phyloP scores from a whole-genome alignment of 495 filamentous ascomycete species.

The Lepidopterella palustris region DNA sequence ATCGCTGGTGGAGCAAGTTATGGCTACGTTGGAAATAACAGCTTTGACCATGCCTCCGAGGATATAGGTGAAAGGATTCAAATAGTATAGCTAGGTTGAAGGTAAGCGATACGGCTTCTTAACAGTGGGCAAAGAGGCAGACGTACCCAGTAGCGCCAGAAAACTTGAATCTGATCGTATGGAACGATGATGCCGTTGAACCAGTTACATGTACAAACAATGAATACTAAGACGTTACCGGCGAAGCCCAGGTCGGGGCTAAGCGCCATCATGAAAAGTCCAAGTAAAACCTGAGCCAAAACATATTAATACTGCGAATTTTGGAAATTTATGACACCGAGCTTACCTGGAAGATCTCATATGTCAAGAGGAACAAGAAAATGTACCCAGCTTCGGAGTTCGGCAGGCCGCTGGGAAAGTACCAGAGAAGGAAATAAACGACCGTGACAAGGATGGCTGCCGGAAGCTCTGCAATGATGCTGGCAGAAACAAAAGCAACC shows the following conservation, averaged over 20 bases:
- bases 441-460: conserved; percentile 56
- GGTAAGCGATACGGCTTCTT: background rate
- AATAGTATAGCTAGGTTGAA: conserved; percentile 45
- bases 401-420: conserved; percentile 43
- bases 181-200: conserved; percentile 56
- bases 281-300: conserved; percentile 62
- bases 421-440: conserved; percentile 44
- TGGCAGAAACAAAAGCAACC: conserved; percentile 59
- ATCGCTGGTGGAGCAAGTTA: conserved; percentile 42
- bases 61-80: conserved; percentile 50
- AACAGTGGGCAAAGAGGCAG: background rate
- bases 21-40: conserved; percentile 42
- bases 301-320: conserved; percentile 37
- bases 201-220: conserved; percentile 36
- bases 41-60: conserved; percentile 43
- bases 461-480: conserved; percentile 63
- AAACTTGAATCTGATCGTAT: conserved; percentile 40
- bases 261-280: conserved; percentile 45
- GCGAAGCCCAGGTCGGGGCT: background rate
- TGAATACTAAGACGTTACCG: conserved; percentile 48
- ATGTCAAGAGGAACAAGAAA: conserved; percentile 56
- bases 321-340: conserved; percentile 66
- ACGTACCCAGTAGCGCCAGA: conserved; percentile 36
- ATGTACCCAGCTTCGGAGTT: conserved; percentile 42
- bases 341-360: conserved; percentile 62